Evolutionary conservation across 192 early-diverging fungal genomes (phyloP), one percentile per base, ranked within the genome.

Genomic region (Diversispora eburnea): DNA sequence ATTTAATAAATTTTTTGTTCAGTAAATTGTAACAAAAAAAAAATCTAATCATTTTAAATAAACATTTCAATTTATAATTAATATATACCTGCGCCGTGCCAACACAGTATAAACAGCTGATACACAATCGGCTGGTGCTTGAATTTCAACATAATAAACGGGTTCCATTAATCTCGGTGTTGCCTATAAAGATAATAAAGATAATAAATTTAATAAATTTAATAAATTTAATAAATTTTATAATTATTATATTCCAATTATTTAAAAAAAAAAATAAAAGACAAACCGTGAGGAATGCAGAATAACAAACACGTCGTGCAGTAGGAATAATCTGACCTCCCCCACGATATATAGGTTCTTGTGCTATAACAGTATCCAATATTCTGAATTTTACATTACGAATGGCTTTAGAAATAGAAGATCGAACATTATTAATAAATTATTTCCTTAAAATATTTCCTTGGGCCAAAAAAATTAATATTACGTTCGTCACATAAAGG

Each of bases 141-240:
- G 96, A 52, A 99, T 93, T 79, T 99, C 98, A 33, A 98, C 95
- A 81, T 84, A 92, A 74, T 93, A 96, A 25, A 98, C 89, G 19
- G 98, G 98, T 75, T 99, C 98, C 95, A 99, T 97, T 25, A 99
- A 86, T 42, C 96, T 87, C 15, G 96, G 98, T 45, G 94, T 89
- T 6, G 98, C 95, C 87, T 91, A 72, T 45, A 65, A 43, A 39
- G 54, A 55, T 62, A 70, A 49, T 19, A 73, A 56, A 42, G 2
- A 6, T 45, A 45, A 39, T 13, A 48, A 20, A 17, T 51, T 51
- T 51, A 5, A 51, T 51, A 51, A 17, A 17, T 13, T 54, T 54
- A 13, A 39, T 13, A 48, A 20, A 17, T 51, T 51, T 51, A 5
- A 51, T 51, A 51, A 17, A 17, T 13, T 54, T 54, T 1, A 54